Evolutionary conservation across 129 eudicot genomes (phyloP), one percentile per base, ranked within the genome.

Genomic region (Silybum marianum): DNA sequence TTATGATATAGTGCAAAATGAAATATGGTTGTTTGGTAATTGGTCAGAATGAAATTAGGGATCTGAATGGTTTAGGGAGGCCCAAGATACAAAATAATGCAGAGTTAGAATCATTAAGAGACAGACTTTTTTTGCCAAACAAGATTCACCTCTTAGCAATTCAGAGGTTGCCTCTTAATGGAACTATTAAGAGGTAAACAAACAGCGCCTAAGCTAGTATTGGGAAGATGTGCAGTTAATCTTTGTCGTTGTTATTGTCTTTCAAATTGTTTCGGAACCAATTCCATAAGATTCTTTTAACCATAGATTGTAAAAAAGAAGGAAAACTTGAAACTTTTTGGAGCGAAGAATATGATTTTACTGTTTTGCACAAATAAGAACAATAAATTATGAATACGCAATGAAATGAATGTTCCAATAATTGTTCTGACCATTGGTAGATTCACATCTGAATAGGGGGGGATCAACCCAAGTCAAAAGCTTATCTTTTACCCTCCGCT

Each of bases 361-460:
- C 38, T 48, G 38, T 30, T 71, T 80, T 80, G 83, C 54, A 67
- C n/a, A 28, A 42, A 65, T 28, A 65, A 81, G 69, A 51, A 68
- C 24, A 65, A 65, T 66, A 74, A 44, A 30, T 46, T 67, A 21
- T 23, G 34, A 70, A 16, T 22, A 81, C 42, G 14, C 40, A 74
- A 28, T 40, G 3, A 63, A 62, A 26, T 73, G 0, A 18, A 66
- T 26, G 10, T 42, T 68, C 4, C 8, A 68, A 40, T 9, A 40
- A 30, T 42, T 39, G 21, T 78, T 78, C n/a, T 48, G 62, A 48
- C 62, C n/a, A 14, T 48, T 48, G 62, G 62, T 19, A 48, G 21
- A 48, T 14, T n/a, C 62, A 48, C 62, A 48, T 48, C 19, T 13
- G 14, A 42, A 42, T 42, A 42, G 51, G 51, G 19, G 51, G 19